Evolutionary conservation across 2,329 filamentous ascomycete species (phyloP).

Genomic region (Microdochium nivale): DNA sequence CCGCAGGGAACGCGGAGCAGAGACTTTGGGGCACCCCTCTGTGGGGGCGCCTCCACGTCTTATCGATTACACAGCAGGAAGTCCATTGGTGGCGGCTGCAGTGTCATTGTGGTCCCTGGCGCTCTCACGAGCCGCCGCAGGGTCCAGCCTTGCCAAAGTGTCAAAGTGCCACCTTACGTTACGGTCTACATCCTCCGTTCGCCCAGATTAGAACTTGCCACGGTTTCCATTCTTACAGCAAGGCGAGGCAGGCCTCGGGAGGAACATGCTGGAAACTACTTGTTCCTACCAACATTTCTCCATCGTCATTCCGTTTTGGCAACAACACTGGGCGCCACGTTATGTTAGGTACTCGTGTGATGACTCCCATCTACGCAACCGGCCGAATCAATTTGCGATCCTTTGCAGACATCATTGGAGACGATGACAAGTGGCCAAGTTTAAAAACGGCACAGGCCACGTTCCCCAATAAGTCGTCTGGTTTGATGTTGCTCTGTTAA

Average conservation of each 20-base stretch:
- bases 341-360: too few species aligned
- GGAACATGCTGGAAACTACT: not conserved
- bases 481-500: not conserved
- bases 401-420: too few species aligned
- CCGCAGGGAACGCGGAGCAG: not conserved
- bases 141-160: not conserved
- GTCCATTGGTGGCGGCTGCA: not conserved
- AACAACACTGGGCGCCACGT: too few species aligned
- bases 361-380: too few species aligned
- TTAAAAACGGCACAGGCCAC: too few species aligned
- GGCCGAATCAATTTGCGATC: too few species aligned
- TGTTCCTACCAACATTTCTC: not conserved
- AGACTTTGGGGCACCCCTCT: not conserved
- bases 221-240: not conserved
- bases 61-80: not conserved
- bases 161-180: too few species aligned
- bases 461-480: too few species aligned
- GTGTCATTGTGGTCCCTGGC: not conserved
- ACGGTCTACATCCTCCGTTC: too few species aligned
- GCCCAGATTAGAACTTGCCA: not conserved
- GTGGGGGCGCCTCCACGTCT: not conserved
- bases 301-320: too few species aligned
- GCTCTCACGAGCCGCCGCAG: not conserved
- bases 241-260: too few species aligned
- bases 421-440: too few species aligned